Evolutionary conservation across 768 basidiomycete genomes (phyloP).

Genomic region (Tulasnella sp.): DNA sequence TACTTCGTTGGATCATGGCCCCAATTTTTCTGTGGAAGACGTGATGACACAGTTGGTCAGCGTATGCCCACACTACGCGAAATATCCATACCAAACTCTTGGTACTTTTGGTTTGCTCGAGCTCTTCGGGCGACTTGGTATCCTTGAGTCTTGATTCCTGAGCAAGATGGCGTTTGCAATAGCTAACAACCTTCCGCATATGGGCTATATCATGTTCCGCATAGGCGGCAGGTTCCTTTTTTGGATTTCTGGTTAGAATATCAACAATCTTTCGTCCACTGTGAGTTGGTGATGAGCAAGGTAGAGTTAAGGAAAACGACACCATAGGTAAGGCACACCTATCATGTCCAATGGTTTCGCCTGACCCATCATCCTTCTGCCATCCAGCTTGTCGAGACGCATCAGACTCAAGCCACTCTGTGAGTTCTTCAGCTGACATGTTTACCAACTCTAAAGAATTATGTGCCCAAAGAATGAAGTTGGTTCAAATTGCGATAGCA

Average conservation of each 20-base stretch:
- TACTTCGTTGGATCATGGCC: no score
- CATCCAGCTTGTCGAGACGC: constrained; percentile 24
- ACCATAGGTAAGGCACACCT: not conserved
- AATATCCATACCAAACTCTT: no score
- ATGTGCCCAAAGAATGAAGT: no score
- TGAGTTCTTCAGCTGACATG: constrained; percentile 29
- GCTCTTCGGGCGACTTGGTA: constrained; percentile 26
- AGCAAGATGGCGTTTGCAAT: constrained; percentile 29
- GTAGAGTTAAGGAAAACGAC: not conserved
- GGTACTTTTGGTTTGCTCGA: constrained; percentile 25
- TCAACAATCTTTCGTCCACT: not conserved
- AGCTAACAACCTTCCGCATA: constrained; percentile 17
- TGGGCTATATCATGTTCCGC: not conserved
- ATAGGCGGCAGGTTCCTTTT: not conserved
- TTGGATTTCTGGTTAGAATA: not conserved
- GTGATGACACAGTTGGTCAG: no score
- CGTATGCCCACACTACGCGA: no score
- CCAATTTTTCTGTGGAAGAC: no score
- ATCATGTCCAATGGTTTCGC: constrained; percentile 27
- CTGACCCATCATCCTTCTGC: constrained; percentile 23
- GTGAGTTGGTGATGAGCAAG: no score
- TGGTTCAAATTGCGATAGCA: no score
- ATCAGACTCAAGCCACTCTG: constrained; percentile 27
- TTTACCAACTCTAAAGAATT: constrained; percentile 26
- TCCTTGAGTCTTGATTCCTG: constrained; percentile 28